Evolutionary conservation across 306 rosid genomes (phyloP).

Genomic region (Aeschynomene evenia): DNA sequence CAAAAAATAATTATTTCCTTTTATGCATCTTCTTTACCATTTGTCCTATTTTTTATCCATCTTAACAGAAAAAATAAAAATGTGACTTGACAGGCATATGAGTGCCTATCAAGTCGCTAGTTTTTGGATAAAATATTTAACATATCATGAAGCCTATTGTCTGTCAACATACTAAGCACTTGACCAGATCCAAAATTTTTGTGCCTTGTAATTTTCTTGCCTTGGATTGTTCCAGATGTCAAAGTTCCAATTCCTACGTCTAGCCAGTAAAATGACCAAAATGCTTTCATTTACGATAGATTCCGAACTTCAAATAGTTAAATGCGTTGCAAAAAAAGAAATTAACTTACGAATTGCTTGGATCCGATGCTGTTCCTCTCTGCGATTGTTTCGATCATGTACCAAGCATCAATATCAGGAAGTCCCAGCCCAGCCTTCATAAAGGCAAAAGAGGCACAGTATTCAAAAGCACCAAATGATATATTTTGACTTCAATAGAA

Average conservation of each 20-base stretch:
- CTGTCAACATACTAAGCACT: constrained; percentile 12
- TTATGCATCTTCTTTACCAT: too few relatives aligned
- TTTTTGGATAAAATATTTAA: background rate
- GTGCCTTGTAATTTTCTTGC: background rate
- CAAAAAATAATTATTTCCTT: too few relatives aligned
- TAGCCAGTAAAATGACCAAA: constrained; percentile 1
- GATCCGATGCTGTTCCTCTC: constrained; percentile 88
- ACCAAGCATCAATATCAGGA: constrained; percentile 92
- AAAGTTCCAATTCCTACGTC: constrained; percentile 15
- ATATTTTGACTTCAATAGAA: constrained; percentile 11
- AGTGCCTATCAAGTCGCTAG: too few relatives aligned
- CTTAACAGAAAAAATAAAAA: too few relatives aligned
- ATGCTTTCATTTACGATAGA: constrained; percentile 13
- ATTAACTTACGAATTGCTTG: constrained; percentile 82
- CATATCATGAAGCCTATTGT: constrained; percentile 3
- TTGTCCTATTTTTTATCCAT: too few relatives aligned
- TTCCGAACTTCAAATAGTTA: constrained; percentile 4
- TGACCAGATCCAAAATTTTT: constrained; percentile 2
- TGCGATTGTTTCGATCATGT: constrained; percentile 89
- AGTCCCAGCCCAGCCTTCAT: constrained; percentile 95
- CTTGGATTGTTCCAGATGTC: background rate
- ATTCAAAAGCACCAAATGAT: constrained; percentile 15
- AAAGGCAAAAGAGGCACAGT: constrained; percentile 27
- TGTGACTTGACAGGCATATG: too few relatives aligned
- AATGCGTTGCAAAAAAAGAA: constrained; percentile 17